Base-by-base conservation (phyloP, 352 stramenopile genomes). In the Phytophthora uliginosa region DNA sequence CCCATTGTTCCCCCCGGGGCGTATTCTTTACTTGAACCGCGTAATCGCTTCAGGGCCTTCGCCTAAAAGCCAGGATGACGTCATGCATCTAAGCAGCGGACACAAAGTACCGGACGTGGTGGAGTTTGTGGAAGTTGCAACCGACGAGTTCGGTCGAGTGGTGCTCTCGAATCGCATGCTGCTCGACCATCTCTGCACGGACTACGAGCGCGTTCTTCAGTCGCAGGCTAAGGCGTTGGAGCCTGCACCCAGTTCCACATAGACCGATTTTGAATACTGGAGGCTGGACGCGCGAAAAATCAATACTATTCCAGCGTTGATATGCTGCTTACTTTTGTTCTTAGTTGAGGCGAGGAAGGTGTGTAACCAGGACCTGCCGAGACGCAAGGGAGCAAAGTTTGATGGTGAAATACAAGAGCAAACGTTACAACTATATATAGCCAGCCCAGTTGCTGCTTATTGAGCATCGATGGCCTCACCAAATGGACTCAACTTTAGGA, bases 161-260 rank as follows among this genome's bases (percentile, higher is more conserved):
- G 81, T 92, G 63, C 82, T 96, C 9, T 95, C 90, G 33, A 94
- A 94, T 48, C 76, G 82, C 50, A 96, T 96, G 90, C 81, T 96
- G 13, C 75, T 93, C 18, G 88, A 96, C 59, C 90, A 96, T 31
- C 82, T 96, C n/a, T 95, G 90, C 66, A 93, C 86, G 4, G 84
- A 89, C 47, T 96, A 96, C 70, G 89, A 96, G 59, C 78, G 77
- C 33, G 76, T 90, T 68, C 73, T 95, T 7, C 69, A 81, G 60
- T 64, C 54, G 28, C 66, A 77, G 20, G 71, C 71, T 2, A 59
- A 79, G 28, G 6, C 48, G 28, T 36, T 68, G 33, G 38, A 66
- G 28, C 9, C 47, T 28, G 9, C 15, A 17, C 22, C 45, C 20
- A 66, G 15, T 28, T 59, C 24, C 31, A 26, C 57, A 47, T 47